A percentile compares a stretch with the other conserved stretches of the same genome.
Evolutionary conservation across 2,329 filamentous ascomycete genomes (phyloP).

Genomic region (Talaromyces sp.): DNA sequence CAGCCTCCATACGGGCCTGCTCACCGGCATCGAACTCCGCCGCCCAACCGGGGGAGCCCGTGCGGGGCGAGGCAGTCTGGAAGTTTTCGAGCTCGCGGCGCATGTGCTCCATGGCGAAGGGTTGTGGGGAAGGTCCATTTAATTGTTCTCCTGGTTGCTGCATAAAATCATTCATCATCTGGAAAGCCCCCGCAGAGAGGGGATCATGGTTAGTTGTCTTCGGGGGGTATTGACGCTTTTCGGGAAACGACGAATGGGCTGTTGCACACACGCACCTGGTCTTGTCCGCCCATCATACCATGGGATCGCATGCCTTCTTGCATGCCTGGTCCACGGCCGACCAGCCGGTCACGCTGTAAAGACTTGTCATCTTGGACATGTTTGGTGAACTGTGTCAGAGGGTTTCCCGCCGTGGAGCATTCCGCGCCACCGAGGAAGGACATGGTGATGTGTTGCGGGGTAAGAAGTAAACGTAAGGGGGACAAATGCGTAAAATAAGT

Average conservation of each 20-base stretch:
- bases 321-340: conserved; percentile 71
- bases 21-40: conserved; percentile 65
- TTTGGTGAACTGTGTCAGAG: conserved; percentile 95
- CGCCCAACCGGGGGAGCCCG: conserved; percentile 63
- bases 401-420: conserved; percentile 95
- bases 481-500: neutral
- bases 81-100: conserved; percentile 62
- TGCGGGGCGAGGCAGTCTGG: conserved; percentile 53
- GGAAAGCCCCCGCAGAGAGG: neutral
- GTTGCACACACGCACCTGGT: conserved; percentile 59
- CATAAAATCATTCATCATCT: conserved; percentile 95
- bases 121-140: conserved; percentile 56
- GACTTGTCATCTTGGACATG: conserved; percentile 96
- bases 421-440: conserved; percentile 95
- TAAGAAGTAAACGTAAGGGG: neutral
- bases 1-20: conserved; percentile 72
- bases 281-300: conserved; percentile 69
- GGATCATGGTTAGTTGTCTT: neutral
- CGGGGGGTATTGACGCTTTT: neutral
- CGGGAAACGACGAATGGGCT: neutral
- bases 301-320: conserved; percentile 78
- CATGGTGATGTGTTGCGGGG: conserved; percentile 59
- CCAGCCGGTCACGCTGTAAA: conserved; percentile 84
- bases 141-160: conserved; percentile 69
- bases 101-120: conserved; percentile 70